These are phyloP conservation scores for Hypomyces rosellus DNA, from an alignment of 2,329 filamentous ascomycete genomes.

Conservation along the genomic window DNA sequence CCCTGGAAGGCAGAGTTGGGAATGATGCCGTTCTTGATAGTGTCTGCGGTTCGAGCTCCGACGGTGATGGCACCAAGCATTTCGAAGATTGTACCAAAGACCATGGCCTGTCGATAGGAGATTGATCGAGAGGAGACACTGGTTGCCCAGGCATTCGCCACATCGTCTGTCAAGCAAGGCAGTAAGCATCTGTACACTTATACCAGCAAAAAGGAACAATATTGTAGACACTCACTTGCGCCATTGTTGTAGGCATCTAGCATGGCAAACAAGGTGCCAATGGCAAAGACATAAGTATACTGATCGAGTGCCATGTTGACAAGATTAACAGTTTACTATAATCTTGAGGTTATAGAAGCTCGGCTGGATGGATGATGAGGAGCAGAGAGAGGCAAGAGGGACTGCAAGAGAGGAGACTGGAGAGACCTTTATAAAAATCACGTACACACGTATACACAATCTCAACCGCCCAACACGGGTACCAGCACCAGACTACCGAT, in stretches of 20 bases:
- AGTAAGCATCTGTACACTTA: conserved; percentile 8
- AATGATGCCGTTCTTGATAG: conserved; percentile 73
- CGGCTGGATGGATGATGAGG: not conserved
- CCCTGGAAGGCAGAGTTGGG: conserved; percentile 48
- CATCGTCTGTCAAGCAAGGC: conserved; percentile 55
- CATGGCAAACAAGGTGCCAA: conserved; percentile 70
- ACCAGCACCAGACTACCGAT: no score
- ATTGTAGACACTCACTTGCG: conserved; percentile 52
- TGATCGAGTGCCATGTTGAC: conserved; percentile 50
- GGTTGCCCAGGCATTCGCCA: conserved; percentile 78
- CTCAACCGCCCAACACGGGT: no score
- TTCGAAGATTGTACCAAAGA: conserved; percentile 59
- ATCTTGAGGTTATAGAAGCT: not conserved
- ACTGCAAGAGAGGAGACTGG: not conserved
- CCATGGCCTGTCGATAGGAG: conserved; percentile 61
- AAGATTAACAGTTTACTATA: not conserved
- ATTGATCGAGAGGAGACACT: conserved; percentile 71
- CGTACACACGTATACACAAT: no score
- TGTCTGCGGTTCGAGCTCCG: conserved; percentile 61
- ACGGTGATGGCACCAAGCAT: conserved; percentile 59
- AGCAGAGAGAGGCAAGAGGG: not conserved
- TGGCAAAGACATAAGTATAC: conserved; percentile 67
- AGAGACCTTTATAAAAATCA: no score
- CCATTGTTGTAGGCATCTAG: conserved; percentile 75
- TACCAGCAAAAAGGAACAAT: not conserved